Evolutionary conservation across 352 stramenopile genomes (phyloP).

Genomic region (Blastocystis hominis): DNA sequence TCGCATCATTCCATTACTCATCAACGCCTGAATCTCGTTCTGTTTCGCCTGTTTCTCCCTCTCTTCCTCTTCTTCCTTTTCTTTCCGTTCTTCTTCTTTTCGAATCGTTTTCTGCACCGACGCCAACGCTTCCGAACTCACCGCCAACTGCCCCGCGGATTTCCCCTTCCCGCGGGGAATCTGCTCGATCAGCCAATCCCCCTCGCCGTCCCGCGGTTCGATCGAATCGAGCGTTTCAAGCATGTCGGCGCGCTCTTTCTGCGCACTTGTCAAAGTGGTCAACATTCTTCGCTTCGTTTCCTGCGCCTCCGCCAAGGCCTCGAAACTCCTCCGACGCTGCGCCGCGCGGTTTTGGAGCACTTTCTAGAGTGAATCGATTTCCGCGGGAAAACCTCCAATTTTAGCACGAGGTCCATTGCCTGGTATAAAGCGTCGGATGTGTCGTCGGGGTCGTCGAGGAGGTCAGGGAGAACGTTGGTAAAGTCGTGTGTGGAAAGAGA

Average conservation of each 20-base stretch:
- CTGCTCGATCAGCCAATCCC: neutral
- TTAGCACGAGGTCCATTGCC: neutral
- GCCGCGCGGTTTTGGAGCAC: neutral
- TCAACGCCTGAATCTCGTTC: neutral
- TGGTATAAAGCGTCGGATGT: neutral
- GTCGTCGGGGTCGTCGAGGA: neutral
- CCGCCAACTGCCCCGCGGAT: neutral
- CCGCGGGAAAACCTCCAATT: neutral
- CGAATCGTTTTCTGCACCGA: neutral
- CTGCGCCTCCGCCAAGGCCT: neutral
- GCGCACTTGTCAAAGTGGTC: neutral
- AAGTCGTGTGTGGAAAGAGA: neutral
- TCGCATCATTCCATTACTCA: slow-evolving; percentile 34
- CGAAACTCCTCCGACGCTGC: neutral
- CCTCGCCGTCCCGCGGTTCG: neutral
- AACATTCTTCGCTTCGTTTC: neutral
- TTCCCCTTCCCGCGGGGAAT: neutral
- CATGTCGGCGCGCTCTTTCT: too few species aligned
- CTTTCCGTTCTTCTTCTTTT: neutral
- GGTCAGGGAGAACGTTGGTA: neutral
- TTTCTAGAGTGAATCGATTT: neutral
- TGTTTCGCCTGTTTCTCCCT: slow-evolving; percentile 10
- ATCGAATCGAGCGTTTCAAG: neutral
- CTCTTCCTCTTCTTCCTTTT: slow-evolving; percentile 2
- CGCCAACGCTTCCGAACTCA: neutral